These are phyloP conservation scores for Backusella tuberculispora DNA, from an alignment of 192 early-diverging fungal genomes.

Conservation along the genomic window DNA sequence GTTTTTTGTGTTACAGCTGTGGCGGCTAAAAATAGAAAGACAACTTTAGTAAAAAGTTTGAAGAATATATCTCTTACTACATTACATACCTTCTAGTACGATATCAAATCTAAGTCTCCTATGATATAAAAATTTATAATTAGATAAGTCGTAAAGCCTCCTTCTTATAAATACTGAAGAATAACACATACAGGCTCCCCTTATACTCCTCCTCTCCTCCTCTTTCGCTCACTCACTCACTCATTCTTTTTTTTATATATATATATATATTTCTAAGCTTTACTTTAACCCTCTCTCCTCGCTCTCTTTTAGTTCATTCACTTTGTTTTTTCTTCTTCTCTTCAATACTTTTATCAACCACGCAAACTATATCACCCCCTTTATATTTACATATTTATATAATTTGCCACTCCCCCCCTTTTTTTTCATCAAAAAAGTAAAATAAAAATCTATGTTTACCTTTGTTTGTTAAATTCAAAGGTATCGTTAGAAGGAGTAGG, in stretches of 20 bases:
- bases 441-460: background rate
- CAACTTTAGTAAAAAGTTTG: background rate
- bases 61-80: background rate
- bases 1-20: conserved; percentile 38
- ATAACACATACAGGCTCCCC: background rate
- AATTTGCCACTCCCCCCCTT: background rate
- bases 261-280: background rate
- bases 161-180: background rate
- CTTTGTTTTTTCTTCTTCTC: too few relatives aligned
- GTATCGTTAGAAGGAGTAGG: background rate
- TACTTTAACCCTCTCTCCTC: too few relatives aligned
- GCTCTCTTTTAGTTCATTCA: too few relatives aligned
- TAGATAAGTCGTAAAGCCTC: background rate
- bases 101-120: conserved; percentile 25
- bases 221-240: background rate
- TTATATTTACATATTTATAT: too few relatives aligned
- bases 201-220: background rate
- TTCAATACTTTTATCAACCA: too few relatives aligned
- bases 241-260: background rate
- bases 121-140: conserved; percentile 13
- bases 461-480: conserved; percentile 8
- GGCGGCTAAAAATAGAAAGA: conserved; percentile 22
- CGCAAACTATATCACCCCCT: too few relatives aligned
- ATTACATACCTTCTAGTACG: conserved; percentile 28
- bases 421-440: background rate